These are phyloP conservation scores for Schizothecium vesticola DNA, from an alignment of 495 filamentous ascomycete genomes.

Conservation along the genomic window DNA sequence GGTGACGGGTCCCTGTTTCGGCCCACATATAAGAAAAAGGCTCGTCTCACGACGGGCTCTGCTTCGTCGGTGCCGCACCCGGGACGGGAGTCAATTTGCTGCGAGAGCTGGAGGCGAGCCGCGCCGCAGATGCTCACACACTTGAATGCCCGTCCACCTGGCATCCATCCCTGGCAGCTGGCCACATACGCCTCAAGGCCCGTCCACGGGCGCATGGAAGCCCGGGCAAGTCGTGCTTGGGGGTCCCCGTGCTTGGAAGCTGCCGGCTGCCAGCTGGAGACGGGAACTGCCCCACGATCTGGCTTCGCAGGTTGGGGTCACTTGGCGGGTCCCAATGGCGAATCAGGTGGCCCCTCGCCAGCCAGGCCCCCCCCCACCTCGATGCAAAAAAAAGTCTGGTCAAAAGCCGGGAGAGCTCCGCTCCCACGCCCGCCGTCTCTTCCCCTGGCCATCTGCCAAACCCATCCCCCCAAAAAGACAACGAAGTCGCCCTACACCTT, in stretches of 20 bases:
- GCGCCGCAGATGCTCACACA: not conserved
- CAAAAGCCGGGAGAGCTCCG: conserved; percentile 31
- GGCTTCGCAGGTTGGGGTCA: not conserved
- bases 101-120: conserved; percentile 4
- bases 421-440: conserved; percentile 24
- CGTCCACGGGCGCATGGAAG: too few relatives aligned
- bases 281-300: conserved; percentile 19
- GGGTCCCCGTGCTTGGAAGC: not conserved
- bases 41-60: conserved; percentile 8
- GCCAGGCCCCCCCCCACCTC: conserved; percentile 18
- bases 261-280: conserved; percentile 10
- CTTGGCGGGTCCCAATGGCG: conserved; percentile 5
- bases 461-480: conserved; percentile 48
- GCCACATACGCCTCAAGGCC: not conserved
- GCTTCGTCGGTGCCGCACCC: not conserved
- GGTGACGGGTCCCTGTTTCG: conserved; percentile 13
- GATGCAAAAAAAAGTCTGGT: conserved; percentile 32
- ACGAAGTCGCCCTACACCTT: conserved; percentile 59
- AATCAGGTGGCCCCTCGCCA: not conserved
- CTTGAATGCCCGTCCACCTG: not conserved
- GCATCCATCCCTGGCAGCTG: not conserved
- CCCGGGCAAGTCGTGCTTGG: too few relatives aligned
- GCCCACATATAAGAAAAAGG: conserved; percentile 7
- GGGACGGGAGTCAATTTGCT: not conserved
- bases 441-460: conserved; percentile 33